Percentiles rank a stretch among this genome's conserved stretches.
Evolutionary conservation across 176 grass and related monocot genomes (phyloP).

Genomic region (Metroxylon sagu): DNA sequence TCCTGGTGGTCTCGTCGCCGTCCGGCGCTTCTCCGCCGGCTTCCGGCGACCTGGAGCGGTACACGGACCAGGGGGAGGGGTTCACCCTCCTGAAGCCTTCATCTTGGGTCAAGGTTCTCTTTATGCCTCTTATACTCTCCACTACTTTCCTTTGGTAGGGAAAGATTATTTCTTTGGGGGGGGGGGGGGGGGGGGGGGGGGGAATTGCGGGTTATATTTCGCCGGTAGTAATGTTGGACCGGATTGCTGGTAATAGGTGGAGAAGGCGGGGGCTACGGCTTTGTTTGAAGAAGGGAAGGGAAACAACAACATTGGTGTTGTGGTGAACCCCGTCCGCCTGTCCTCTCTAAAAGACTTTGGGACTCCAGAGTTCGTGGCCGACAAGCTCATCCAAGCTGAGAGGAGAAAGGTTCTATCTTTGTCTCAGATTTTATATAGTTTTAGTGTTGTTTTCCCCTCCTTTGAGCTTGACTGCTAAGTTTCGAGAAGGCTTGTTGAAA

Average conservation of each 20-base stretch:
- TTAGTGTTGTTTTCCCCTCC: too few relatives aligned
- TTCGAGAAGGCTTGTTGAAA: too few relatives aligned
- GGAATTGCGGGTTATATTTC: background rate
- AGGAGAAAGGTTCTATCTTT: constrained; percentile 57
- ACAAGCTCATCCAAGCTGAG: constrained; percentile 82
- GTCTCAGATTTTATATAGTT: background rate
- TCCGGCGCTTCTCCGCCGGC: background rate
- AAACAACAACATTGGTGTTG: constrained; percentile 73
- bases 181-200: background rate
- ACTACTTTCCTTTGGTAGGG: background rate
- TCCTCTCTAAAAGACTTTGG: constrained; percentile 73
- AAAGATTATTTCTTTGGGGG: background rate
- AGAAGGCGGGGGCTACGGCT: constrained; percentile 76
- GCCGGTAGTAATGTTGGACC: constrained; percentile 11
- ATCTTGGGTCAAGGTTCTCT: constrained; percentile 63
- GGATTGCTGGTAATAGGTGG: constrained; percentile 32
- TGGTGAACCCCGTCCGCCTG: constrained; percentile 76
- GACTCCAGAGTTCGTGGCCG: constrained; percentile 70
- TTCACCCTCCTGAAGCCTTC: constrained; percentile 69
- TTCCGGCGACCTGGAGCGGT: constrained; percentile 31
- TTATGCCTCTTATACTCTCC: background rate
- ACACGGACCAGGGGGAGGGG: constrained; percentile 48
- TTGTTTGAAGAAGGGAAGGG: constrained; percentile 72
- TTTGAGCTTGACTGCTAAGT: too few relatives aligned
- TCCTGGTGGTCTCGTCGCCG: background rate